Percentiles rank a stretch among this genome's conserved stretches.
Evolutionary conservation across 176 grass and related monocot species (phyloP).

Genomic region (Miscanthus lutarioriparius): DNA sequence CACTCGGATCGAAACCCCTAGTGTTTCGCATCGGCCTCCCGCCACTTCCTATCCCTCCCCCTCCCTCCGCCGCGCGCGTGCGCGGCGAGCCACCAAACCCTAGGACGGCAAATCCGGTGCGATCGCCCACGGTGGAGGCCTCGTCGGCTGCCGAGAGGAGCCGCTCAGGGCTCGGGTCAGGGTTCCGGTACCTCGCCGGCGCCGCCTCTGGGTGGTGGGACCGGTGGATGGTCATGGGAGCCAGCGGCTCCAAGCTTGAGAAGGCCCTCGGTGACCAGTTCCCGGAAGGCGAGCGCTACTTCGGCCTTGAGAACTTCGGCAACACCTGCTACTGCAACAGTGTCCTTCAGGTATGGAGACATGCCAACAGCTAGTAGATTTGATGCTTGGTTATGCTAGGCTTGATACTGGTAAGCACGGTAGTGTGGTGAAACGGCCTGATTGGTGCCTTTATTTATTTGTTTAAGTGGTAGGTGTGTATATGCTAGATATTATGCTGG

Average conservation of each 20-base stretch:
- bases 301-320: slow-evolving; percentile 96
- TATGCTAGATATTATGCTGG: background rate
- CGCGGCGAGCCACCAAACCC: slow-evolving; percentile 37
- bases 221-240: slow-evolving; percentile 95
- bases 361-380: slow-evolving; percentile 28
- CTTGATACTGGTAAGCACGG: background rate
- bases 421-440: background rate
- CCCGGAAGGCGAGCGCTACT: slow-evolving; percentile 96
- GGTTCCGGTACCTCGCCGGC: slow-evolving; percentile 79
- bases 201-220: slow-evolving; percentile 90
- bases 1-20: slow-evolving; percentile 39
- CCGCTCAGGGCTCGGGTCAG: slow-evolving; percentile 70
- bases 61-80: slow-evolving; percentile 31
- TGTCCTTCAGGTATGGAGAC: slow-evolving; percentile 69
- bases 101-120: slow-evolving; percentile 49
- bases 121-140: slow-evolving; percentile 68
- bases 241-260: slow-evolving; percentile 94
- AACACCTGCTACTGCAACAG: slow-evolving; percentile 99
- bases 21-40: slow-evolving; percentile 24
- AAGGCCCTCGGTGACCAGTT: slow-evolving; percentile 98
- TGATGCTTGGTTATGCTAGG: background rate
- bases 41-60: background rate
- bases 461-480: background rate
- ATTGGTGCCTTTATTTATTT: background rate
- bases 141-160: slow-evolving; percentile 64